Conservation (phyloP, 169 alveolate genomes). For the Plasmodium fragile region DNA sequence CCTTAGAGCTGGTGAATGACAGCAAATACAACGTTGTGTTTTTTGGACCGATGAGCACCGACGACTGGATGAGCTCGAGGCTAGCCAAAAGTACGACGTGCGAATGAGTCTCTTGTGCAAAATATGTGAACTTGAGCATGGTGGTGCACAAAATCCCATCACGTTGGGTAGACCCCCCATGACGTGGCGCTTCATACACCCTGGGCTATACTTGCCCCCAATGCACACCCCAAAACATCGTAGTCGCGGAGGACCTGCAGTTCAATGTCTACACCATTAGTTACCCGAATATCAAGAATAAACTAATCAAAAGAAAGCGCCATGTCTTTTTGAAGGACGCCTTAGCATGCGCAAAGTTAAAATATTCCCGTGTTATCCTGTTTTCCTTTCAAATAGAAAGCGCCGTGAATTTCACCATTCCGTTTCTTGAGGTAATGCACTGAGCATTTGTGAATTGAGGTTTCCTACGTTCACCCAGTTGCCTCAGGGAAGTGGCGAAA, state of each 20-base stretch:
- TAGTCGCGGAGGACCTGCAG: constrained; percentile 36
- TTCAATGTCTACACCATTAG: constrained; percentile 51
- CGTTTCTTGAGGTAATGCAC: constrained; percentile 52
- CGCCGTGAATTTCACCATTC: constrained; percentile 52
- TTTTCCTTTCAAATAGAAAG: constrained; percentile 64
- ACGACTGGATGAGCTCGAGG: constrained; percentile 55
- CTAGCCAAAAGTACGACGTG: constrained; percentile 30
- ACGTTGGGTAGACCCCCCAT: not conserved
- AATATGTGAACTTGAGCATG: not conserved
- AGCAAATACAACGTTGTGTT: constrained; percentile 53
- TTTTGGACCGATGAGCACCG: constrained; percentile 65
- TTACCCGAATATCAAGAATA: constrained; percentile 54
- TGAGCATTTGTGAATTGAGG: not conserved
- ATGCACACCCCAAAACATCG: not conserved
- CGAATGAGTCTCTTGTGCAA: not conserved
- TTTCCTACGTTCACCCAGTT: not conserved
- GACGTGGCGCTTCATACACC: not conserved
- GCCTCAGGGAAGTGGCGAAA: not conserved
- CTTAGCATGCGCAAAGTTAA: constrained; percentile 32
- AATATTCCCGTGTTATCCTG: constrained; percentile 31
- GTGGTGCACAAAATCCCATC: not conserved
- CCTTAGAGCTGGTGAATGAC: constrained; percentile 48
- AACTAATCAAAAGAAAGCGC: constrained; percentile 5
- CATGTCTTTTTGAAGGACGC: constrained; percentile 55
- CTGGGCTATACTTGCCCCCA: not conserved